A percentile compares a stretch with the other conserved stretches of the same genome.
Evolutionary conservation across 352 stramenopile species (phyloP).

Genomic region (Globisporangium megalacanthum): DNA sequence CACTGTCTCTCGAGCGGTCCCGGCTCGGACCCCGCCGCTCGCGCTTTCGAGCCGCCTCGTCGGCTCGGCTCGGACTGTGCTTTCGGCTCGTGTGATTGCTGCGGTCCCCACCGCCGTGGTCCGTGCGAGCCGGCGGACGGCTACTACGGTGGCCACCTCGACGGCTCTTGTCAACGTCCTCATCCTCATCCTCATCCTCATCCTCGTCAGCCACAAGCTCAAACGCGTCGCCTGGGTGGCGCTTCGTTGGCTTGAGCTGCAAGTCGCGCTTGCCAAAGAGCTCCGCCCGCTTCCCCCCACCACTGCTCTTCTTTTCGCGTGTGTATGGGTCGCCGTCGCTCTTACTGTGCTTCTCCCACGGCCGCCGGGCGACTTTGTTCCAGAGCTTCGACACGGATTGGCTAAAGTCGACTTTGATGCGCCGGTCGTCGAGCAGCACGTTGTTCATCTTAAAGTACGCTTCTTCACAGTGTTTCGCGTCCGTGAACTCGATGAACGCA

Average conservation of each 20-base stretch:
- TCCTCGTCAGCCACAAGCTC: slow-evolving; percentile 10
- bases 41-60: slow-evolving; percentile 2
- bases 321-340: slow-evolving; percentile 40
- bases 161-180: too few relatives aligned
- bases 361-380: slow-evolving; percentile 83
- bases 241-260: slow-evolving; percentile 33
- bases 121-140: too few relatives aligned
- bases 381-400: slow-evolving; percentile 98
- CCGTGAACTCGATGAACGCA: slow-evolving; percentile 98
- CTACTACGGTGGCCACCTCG: too few relatives aligned
- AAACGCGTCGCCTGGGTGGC: slow-evolving; percentile 7
- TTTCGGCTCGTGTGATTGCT: background rate
- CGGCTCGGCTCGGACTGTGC: slow-evolving; percentile 7
- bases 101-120: background rate
- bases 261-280: slow-evolving; percentile 27
- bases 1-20: too few relatives aligned
- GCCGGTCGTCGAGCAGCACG: slow-evolving; percentile 96
- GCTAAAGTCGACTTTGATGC: slow-evolving; percentile 95
- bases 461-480: slow-evolving; percentile 90
- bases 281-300: slow-evolving; percentile 11
- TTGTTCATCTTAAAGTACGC: slow-evolving; percentile 99
- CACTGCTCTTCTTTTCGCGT: slow-evolving; percentile 12
- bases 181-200: background rate
- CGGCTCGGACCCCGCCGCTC: slow-evolving; percentile 4
- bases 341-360: slow-evolving; percentile 61